These are phyloP conservation scores for Acacia melanoxylon DNA, from an alignment of 306 rosid genomes.

Conservation along the genomic window DNA sequence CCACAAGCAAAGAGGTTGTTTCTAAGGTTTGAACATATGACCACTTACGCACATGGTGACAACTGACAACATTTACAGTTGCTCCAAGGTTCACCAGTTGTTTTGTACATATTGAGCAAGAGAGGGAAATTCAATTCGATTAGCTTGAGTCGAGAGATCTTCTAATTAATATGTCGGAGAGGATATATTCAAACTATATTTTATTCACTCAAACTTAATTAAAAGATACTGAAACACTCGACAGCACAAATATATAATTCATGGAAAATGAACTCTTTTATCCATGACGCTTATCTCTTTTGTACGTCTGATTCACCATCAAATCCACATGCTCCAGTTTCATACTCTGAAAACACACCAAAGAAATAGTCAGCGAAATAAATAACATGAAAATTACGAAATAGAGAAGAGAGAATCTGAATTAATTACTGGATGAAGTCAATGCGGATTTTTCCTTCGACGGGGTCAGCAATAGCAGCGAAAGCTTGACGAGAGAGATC, in stretches of 20 bases:
- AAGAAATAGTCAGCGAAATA: not conserved
- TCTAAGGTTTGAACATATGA: no score
- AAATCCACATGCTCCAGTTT: not conserved
- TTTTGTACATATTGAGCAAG: no score
- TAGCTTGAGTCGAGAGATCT: no score
- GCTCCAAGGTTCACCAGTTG: no score
- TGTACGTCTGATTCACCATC: not conserved
- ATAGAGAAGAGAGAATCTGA: not conserved
- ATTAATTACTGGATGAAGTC: conserved; percentile 16
- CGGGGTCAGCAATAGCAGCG: not conserved
- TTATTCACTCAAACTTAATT: not conserved
- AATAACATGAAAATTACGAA: not conserved
- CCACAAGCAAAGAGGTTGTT: no score
- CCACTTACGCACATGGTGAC: no score
- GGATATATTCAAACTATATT: not conserved
- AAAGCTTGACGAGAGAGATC: not conserved
- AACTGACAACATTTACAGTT: no score
- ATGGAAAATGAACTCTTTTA: not conserved
- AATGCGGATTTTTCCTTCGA: not conserved
- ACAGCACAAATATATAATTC: not conserved
- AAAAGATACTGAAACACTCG: not conserved
- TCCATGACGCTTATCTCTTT: not conserved
- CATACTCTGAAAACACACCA: not conserved
- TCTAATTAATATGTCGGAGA: not conserved
- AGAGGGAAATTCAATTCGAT: no score